Percentiles rank a stretch among this genome's conserved stretches.
phyloP scores from a whole-genome alignment of 2,329 filamentous ascomycete species.

The Truncatella angustata region DNA sequence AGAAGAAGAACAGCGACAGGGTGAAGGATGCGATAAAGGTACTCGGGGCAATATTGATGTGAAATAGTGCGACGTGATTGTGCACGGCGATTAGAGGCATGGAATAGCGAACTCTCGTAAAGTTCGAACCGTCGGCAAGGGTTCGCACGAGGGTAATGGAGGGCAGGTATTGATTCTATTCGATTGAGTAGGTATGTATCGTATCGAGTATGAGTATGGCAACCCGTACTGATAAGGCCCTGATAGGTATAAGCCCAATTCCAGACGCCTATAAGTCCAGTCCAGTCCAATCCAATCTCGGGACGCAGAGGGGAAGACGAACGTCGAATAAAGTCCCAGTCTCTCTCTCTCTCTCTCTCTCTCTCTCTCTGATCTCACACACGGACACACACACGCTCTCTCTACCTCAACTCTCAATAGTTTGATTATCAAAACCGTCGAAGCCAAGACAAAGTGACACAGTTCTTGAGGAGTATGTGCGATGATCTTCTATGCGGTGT shows the following conservation, averaged over 20 bases:
- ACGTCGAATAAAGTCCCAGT: no score
- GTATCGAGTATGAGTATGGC: not conserved
- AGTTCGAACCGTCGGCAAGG: slow-evolving; percentile 43
- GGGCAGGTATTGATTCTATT: not conserved
- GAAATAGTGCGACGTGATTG: slow-evolving; percentile 61
- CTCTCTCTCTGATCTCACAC: no score
- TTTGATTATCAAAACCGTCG: no score
- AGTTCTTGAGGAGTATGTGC: no score
- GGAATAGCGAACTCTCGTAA: not conserved
- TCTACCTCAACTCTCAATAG: no score
- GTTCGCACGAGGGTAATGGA: no score
- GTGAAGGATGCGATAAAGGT: slow-evolving; percentile 53
- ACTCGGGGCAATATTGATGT: slow-evolving; percentile 56
- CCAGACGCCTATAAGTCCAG: not conserved
- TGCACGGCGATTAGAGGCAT: slow-evolving; percentile 57
- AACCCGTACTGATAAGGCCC: not conserved
- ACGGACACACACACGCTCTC: no score
- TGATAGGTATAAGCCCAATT: slow-evolving; percentile 6
- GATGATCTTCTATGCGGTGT: not conserved
- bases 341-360: no score
- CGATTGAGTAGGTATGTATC: not conserved
- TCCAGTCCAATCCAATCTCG: no score
- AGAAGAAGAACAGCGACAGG: slow-evolving; percentile 49
- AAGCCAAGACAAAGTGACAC: not conserved
- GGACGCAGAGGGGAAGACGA: not conserved